Percentiles rank a stretch among this genome's conserved stretches.
phyloP scores from a whole-genome alignment of 2,329 filamentous ascomycete species.

The Cordyceps javanica region DNA sequence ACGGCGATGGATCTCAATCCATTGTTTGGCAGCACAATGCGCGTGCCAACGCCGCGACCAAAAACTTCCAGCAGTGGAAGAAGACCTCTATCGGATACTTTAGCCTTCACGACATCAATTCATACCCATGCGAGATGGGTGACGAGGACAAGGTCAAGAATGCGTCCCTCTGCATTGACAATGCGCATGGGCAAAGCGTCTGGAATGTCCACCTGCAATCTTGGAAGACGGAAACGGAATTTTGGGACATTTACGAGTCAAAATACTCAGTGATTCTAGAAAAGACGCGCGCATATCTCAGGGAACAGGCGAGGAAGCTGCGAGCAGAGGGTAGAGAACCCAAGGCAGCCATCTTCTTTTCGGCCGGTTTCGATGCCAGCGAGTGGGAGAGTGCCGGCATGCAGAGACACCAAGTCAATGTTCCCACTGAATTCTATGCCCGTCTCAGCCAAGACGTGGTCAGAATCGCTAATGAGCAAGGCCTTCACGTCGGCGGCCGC shows the following conservation, averaged over 20 bases:
- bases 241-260: conserved; percentile 80
- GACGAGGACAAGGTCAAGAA: conserved; percentile 90
- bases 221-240: conserved; percentile 77
- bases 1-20: conserved; percentile 91
- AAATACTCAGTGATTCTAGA: conserved; percentile 72
- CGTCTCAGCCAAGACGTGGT: conserved; percentile 82
- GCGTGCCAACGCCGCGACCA: conserved; percentile 54
- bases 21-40: conserved; percentile 89
- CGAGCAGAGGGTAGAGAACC: conserved; percentile 54
- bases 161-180: conserved; percentile 89
- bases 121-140: conserved; percentile 92
- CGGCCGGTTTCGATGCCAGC: conserved; percentile 93
- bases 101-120: conserved; percentile 96
- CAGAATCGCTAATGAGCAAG: conserved; percentile 72
- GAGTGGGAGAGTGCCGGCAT: conserved; percentile 89
- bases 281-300: conserved; percentile 75
- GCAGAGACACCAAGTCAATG: conserved; percentile 93
- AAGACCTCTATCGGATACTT: conserved; percentile 91
- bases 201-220: conserved; percentile 94
- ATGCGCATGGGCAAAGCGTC: conserved; percentile 85
- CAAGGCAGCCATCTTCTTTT: conserved; percentile 87
- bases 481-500: conserved; percentile 69
- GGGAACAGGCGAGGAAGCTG: conserved; percentile 62
- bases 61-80: conserved; percentile 70
- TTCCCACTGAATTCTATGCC: conserved; percentile 95